phyloP scores from a whole-genome alignment of 1,284 basidiomycete genomes.

The Fomes fomentarius region DNA sequence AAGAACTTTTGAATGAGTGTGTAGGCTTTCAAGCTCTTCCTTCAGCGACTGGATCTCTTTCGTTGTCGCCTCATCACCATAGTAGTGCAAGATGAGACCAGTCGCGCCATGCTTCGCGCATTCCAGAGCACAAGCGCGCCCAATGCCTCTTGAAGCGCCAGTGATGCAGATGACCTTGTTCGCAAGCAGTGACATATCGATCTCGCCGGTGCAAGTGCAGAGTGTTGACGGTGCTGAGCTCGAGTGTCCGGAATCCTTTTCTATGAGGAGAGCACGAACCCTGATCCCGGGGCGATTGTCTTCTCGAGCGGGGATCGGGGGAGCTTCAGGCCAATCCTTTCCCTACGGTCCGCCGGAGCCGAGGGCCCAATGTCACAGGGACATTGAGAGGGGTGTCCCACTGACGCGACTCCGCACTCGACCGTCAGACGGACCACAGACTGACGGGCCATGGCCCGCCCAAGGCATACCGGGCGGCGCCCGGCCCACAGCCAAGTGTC shows the following conservation, averaged over 20 bases:
- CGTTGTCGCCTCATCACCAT: slow-evolving; percentile 62
- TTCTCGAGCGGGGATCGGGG: background rate
- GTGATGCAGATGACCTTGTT: slow-evolving; percentile 76
- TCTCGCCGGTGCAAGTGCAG: slow-evolving; percentile 4
- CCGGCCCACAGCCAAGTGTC: slow-evolving; percentile 14
- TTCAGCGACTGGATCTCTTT: slow-evolving; percentile 51
- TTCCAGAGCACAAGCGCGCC: slow-evolving; percentile 72
- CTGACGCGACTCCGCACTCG: background rate
- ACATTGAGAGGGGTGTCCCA: slow-evolving; percentile 13
- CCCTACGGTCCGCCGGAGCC: slow-evolving; percentile 21
- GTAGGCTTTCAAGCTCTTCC: slow-evolving; percentile 44
- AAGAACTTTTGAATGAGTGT: slow-evolving; percentile 39
- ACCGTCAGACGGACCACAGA: slow-evolving; percentile 7
- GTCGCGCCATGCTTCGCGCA: slow-evolving; percentile 69
- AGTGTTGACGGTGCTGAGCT: background rate
- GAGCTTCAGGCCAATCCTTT: background rate
- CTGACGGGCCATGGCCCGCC: slow-evolving; percentile 1
- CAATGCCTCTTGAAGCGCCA: slow-evolving; percentile 81
- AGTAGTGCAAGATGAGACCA: slow-evolving; percentile 70
- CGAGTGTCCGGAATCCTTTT: slow-evolving; percentile 10
- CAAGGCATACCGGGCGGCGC: slow-evolving; percentile 6
- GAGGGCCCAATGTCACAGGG: slow-evolving; percentile 30
- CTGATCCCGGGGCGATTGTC: background rate
- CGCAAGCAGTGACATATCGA: slow-evolving; percentile 44
- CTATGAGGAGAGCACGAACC: slow-evolving; percentile 8